Conservation (phyloP, 805 yeast genomes). For the Nakazawaea pomicola region DNA sequence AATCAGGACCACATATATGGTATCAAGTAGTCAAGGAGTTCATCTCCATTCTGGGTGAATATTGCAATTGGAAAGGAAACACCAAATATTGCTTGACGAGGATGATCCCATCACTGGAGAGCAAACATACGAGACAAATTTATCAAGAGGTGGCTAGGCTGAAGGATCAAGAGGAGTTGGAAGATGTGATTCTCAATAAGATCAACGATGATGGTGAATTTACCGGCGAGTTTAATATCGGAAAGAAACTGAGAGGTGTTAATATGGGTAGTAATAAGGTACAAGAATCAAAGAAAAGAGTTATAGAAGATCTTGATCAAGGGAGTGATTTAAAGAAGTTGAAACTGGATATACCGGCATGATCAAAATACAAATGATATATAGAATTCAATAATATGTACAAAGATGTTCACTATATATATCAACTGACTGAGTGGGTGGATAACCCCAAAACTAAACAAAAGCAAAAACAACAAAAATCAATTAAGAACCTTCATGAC, state of each 20-base stretch:
- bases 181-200: slow-evolving; percentile 26
- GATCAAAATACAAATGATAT: no score
- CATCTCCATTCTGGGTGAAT: slow-evolving; percentile 43
- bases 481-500: background rate
- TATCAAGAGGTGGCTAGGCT: slow-evolving; percentile 53
- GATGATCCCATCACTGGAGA: slow-evolving; percentile 51
- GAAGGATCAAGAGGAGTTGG: slow-evolving; percentile 50
- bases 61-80: slow-evolving; percentile 63
- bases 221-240: slow-evolving; percentile 11
- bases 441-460: no score
- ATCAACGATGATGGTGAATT: slow-evolving; percentile 32
- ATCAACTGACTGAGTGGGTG: no score
- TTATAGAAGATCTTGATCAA: background rate
- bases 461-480: no score
- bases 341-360: background rate
- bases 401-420: no score
- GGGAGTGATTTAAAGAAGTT: background rate
- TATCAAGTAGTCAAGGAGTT: slow-evolving; percentile 50
- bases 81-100: slow-evolving; percentile 78
- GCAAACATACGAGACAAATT: slow-evolving; percentile 28
- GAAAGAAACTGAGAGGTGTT: slow-evolving; percentile 3
- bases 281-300: background rate
- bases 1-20: slow-evolving; percentile 46
- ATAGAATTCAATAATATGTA: no score
- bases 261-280: background rate